These are phyloP conservation scores for Lasiodiplodia gonubiensis DNA, from an alignment of 2,329 filamentous ascomycete genomes.

Conservation along the genomic window DNA sequence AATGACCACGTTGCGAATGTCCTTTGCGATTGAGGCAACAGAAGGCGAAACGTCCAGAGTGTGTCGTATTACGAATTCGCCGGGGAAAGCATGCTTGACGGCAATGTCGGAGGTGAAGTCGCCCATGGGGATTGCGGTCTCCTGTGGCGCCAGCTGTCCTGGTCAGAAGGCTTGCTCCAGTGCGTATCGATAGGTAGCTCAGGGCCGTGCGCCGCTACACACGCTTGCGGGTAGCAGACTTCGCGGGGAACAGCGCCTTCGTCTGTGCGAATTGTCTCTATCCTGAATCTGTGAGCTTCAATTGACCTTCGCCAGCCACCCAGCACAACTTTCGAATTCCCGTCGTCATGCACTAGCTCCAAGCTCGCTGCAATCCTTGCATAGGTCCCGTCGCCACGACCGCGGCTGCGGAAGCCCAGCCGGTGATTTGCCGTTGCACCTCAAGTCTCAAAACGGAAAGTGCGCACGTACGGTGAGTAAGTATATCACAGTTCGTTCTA, in stretches of 20 bases:
- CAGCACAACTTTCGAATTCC: not conserved
- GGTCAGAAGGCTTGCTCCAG: conserved; percentile 10
- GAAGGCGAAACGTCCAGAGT: conserved; percentile 58
- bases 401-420: conserved; percentile 12
- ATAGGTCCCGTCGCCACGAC: conserved; percentile 4
- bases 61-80: conserved; percentile 53
- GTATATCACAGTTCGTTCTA: too few relatives aligned
- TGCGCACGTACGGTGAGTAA: not conserved
- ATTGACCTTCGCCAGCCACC: not conserved
- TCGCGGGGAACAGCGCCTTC: not conserved
- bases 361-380: conserved; percentile 24
- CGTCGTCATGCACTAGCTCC: conserved; percentile 22
- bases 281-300: not conserved
- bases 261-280: not conserved
- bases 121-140: conserved; percentile 11
- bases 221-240: not conserved
- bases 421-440: conserved; percentile 14
- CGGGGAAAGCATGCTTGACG: conserved; percentile 28
- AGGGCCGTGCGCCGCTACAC: conserved; percentile 12
- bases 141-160: conserved; percentile 26
- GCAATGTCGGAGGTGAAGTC: conserved; percentile 25
- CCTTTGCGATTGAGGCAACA: conserved; percentile 55
- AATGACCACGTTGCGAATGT: conserved; percentile 58
- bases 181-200: conserved; percentile 23
- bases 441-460: not conserved